Conservation (phyloP, 192 early-diverging fungal genomes). For the Geosiphon pyriformis region DNA sequence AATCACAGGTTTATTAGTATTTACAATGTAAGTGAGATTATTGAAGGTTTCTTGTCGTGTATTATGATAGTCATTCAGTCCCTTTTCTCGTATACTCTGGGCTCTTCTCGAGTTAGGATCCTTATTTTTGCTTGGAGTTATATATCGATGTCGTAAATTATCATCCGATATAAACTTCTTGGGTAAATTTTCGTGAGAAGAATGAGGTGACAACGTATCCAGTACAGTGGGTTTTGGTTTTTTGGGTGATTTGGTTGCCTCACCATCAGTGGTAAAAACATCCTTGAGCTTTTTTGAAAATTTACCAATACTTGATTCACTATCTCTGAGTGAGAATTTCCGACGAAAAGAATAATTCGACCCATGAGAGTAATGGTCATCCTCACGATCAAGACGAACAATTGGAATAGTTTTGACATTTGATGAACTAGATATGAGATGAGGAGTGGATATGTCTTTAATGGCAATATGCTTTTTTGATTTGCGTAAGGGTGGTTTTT, state of each 20-base stretch:
- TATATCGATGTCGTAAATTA: conserved; percentile 18
- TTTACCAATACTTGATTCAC: conserved; percentile 10
- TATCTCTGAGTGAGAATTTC: conserved; percentile 16
- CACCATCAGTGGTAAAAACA: conserved; percentile 17
- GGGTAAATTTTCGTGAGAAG: conserved; percentile 14
- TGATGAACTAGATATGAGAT: conserved; percentile 16
- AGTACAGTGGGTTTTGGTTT: conserved; percentile 3
- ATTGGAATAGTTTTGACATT: conserved; percentile 20
- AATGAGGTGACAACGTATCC: not conserved
- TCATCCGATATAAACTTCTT: conserved; percentile 15
- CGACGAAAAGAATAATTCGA: not conserved
- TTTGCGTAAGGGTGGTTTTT: conserved; percentile 8
- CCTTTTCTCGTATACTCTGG: not conserved
- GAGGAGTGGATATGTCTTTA: conserved; percentile 21
- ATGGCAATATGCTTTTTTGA: not conserved
- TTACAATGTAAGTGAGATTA: not conserved
- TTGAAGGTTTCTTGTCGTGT: not conserved
- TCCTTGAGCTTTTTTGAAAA: conserved; percentile 18
- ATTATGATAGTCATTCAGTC: not conserved
- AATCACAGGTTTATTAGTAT: not conserved
- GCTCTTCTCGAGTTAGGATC: not conserved
- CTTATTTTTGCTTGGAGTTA: not conserved
- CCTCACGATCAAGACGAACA: not conserved
- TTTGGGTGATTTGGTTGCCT: not conserved
- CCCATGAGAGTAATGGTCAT: not conserved